Percentiles rank a stretch among this genome's conserved stretches.
Conservation (phyloP, 2,329 filamentous ascomycete species). For the Fusarium chuoi region DNA sequence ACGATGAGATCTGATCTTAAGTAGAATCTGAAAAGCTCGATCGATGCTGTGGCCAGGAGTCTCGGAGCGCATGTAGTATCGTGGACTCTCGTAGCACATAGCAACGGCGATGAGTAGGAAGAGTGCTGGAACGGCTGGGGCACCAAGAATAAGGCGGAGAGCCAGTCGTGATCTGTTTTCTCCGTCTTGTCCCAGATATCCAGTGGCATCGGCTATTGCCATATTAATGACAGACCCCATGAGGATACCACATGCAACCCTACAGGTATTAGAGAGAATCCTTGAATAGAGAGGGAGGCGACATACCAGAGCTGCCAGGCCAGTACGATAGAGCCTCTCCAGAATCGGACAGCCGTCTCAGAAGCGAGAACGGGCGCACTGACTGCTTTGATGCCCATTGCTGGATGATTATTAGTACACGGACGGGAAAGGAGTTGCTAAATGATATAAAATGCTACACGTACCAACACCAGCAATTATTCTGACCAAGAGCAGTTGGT, state of each 20-base stretch:
- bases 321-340: not conserved
- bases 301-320: not conserved
- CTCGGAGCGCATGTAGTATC: not conserved
- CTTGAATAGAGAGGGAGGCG: too few species aligned
- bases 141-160: not conserved
- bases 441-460: rapidly evolving
- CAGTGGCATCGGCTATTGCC: not conserved
- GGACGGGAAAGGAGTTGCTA: rapidly evolving
- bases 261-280: not conserved
- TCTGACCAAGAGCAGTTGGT: not conserved
- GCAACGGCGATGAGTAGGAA: not conserved
- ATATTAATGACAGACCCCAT: not conserved
- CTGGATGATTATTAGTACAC: not conserved
- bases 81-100: not conserved
- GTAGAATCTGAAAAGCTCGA: not conserved
- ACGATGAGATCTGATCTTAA: not conserved
- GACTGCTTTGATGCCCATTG: not conserved
- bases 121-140: not conserved
- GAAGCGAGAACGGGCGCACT: not conserved
- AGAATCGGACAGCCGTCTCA: not conserved
- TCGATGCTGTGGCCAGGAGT: not conserved
- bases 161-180: not conserved
- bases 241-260: not conserved
- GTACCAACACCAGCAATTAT: not conserved
- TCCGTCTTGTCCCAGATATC: not conserved